These are phyloP conservation scores for Dictyostelium capitatum DNA, from an alignment of 78 protist genomes.

Conservation along the genomic window DNA sequence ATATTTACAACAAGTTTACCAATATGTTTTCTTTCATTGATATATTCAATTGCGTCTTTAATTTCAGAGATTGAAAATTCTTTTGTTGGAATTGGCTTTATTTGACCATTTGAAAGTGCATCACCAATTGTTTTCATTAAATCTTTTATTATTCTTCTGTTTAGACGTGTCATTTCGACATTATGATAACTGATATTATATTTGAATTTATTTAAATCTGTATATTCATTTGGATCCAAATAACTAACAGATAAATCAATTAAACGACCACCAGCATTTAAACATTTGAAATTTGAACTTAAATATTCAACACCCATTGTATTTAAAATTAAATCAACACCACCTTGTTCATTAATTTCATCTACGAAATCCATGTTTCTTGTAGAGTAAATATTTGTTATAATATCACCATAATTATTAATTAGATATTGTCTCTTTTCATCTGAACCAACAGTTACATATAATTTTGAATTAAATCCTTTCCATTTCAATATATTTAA, in stretches of 20 bases:
- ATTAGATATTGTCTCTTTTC: background rate
- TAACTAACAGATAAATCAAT: conserved; percentile 64
- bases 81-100: conserved; percentile 26
- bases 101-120: background rate
- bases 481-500: conserved; percentile 84
- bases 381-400: conserved; percentile 1
- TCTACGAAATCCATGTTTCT: background rate
- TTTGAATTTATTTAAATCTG: conserved; percentile 33
- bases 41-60: conserved; percentile 51
- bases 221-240: conserved; percentile 5
- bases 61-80: conserved; percentile 17
- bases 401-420: background rate
- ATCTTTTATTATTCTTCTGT: conserved; percentile 12
- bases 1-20: conserved; percentile 65
- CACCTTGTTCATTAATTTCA: background rate
- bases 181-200: background rate
- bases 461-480: conserved; percentile 27
- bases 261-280: conserved; percentile 54
- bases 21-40: conserved; percentile 45
- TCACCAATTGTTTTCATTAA: conserved; percentile 2
- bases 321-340: conserved; percentile 68
- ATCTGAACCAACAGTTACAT: conserved; percentile 27
- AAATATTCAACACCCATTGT: conserved; percentile 43
- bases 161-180: background rate
- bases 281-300: conserved; percentile 21